Base-by-base conservation (phyloP, 1,284 basidiomycete species). In the Boletus sp. region DNA sequence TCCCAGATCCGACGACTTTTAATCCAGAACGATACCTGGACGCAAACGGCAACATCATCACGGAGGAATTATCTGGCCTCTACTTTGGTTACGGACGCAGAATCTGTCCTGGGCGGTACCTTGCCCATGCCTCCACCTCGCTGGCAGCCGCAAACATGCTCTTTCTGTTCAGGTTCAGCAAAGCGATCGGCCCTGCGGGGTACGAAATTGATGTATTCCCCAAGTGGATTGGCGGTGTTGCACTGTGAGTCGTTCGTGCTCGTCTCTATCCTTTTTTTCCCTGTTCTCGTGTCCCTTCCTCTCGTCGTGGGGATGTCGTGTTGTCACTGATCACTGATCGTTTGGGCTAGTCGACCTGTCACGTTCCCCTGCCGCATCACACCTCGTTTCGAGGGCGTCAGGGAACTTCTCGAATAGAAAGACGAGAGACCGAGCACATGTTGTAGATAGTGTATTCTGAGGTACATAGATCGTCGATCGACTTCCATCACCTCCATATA, bases 41-140 rank as follows among this genome's bases (percentile, higher is more conserved):
- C 6, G 25, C 35, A 1, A 44, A 58, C 0, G 60, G 57, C 1
- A 52, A 61, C 19, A 42, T 59, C 17, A 32, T 57, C 37, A 13
- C 32, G 10, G 50, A 57, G 4, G 54, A 57, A 17, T 35, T 48
- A 4, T 50, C 45, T 1, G 29, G 39, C 16, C 40, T 61, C 4
- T 42, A 39, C 10, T 66, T 59, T 43, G 60, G 64, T 8, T 57
- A 53, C 19, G 61, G 60, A n/a, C 53, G 49, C 5, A 51, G 57
- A 17, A 35, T 49, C 2, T 64, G 62, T 27, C 54, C 65, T n/a
- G 61, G 63, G 14, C 56, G 51, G 5, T 36, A 51, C 32, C 47
- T 61, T 22, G 58, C 62, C 22, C 30, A 36, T 8, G 23, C 51
- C 5, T 52, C 53, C 10, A 38, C 25, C 14, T 61, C 60, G 59